Evolutionary conservation across 2,329 filamentous ascomycete genomes (phyloP).

Genomic region (Penicillium brevicompactum): DNA sequence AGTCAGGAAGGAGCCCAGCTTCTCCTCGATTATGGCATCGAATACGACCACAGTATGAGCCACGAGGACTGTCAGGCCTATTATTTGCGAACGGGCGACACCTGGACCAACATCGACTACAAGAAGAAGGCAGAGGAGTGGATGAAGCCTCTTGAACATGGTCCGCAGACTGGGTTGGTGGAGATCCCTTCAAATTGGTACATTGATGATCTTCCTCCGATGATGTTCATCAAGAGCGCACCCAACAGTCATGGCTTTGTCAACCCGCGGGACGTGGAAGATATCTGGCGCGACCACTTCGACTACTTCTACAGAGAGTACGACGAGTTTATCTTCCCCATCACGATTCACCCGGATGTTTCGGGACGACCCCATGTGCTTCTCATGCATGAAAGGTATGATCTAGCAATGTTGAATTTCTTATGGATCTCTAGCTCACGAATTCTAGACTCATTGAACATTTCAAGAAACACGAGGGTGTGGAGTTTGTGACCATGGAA

Average conservation of each 20-base stretch:
- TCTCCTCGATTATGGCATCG: constrained; percentile 46
- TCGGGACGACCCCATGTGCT: constrained; percentile 71
- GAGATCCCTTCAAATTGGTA: constrained; percentile 51
- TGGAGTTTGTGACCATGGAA: constrained; percentile 33
- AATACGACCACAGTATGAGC: constrained; percentile 49
- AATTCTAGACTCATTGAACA: constrained; percentile 28
- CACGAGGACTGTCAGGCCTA: constrained; percentile 50
- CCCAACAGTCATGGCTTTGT: constrained; percentile 61
- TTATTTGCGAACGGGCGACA: constrained; percentile 46
- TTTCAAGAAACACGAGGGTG: constrained; percentile 31
- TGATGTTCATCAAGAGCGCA: constrained; percentile 49
- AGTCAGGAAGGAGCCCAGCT: constrained; percentile 63
- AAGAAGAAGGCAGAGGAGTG: constrained; percentile 42
- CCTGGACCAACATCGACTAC: constrained; percentile 49
- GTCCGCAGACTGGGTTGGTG: constrained; percentile 41
- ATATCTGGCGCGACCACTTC: constrained; percentile 65
- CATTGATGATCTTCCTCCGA: constrained; percentile 46
- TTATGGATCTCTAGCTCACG: not conserved
- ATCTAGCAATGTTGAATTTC: not conserved
- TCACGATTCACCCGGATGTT: constrained; percentile 75
- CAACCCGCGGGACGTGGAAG: constrained; percentile 58
- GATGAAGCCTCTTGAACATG: constrained; percentile 54
- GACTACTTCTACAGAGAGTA: constrained; percentile 74
- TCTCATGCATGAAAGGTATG: constrained; percentile 70
- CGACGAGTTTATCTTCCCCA: constrained; percentile 75